Evolutionary conservation across 805 yeast genomes (phyloP), one percentile per base, ranked within the genome.

Genomic region (Spathaspora sp.): DNA sequence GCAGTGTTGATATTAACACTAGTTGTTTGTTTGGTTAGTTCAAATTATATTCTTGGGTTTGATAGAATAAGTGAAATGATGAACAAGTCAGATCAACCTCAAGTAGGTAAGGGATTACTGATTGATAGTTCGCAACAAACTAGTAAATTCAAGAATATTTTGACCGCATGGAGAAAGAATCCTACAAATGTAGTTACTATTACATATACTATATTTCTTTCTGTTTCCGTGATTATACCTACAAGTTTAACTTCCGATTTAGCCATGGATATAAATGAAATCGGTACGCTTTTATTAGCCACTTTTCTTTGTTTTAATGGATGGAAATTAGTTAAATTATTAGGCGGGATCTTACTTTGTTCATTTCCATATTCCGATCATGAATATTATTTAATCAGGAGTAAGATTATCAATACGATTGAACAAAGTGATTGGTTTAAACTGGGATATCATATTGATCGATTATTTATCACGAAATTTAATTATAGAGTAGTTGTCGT

Each of bases 401-500:
- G 69, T 0, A 60, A 68, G 4, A 74, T 87, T 5, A 65, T 65
- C n/a, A 76, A 74, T 44, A 63, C 65, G 10, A 75, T 87, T n/a
- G 63, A 69, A 23, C 60, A 62, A 1, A 64, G 83, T n/a, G 83
- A 80, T 12, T 69, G 68, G 39, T 87, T 79, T 66, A 82, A 78
- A 58, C 64, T 76, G 2, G 65, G 70, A 5, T 85, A 83, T 59
- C 61, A 62, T 6, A 61, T 87, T 14, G 72, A 77, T 12, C 72
- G 63, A 59, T 71, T 87, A 8, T 70, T 80, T 48, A 68, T 87
- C 6, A 76, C 87, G 2, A 82, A 85, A 57, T 84, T 86, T 39
- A 87, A 84, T 61, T 81, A 82, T 61, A 78, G 77, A 52, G 67
- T 85, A 3, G 82, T 76, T 57, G 75, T 87, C 20, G 80, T 85